Conservation (phyloP, 495 filamentous ascomycete species). For the Neurospora sp. region DNA sequence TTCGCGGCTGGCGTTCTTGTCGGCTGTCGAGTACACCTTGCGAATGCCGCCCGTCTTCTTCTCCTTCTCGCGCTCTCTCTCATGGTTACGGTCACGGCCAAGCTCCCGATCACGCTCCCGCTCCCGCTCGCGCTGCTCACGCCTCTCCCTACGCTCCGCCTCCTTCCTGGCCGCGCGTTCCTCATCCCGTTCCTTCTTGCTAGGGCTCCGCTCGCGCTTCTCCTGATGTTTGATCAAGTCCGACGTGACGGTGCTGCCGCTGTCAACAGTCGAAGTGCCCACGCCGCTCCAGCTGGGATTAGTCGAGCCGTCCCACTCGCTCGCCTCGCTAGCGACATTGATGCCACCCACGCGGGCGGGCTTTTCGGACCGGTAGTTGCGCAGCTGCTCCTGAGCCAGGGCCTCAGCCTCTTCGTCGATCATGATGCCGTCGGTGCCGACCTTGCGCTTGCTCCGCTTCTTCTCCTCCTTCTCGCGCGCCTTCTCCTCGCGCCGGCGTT, state of each 20-base stretch:
- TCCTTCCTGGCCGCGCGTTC: constrained; percentile 9
- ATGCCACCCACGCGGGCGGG: constrained; percentile 76
- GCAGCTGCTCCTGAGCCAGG: constrained; percentile 49
- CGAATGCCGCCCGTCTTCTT: constrained; percentile 34
- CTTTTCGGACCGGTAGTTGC: constrained; percentile 74
- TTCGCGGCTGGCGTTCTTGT: constrained; percentile 32
- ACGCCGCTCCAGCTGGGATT: constrained; percentile 35
- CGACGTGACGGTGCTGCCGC: constrained; percentile 45
- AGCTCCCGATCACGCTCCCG: neutral
- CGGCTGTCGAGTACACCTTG: constrained; percentile 45
- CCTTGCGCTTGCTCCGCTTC: constrained; percentile 32
- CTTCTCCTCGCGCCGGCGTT: constrained; percentile 34
- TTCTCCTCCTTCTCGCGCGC: constrained; percentile 34
- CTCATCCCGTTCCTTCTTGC: constrained; percentile 33
- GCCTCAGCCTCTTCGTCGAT: constrained; percentile 53
- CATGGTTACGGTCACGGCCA: neutral
- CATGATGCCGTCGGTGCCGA: constrained; percentile 32
- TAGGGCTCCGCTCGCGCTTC: constrained; percentile 40
- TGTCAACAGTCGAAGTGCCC: constrained; percentile 35
- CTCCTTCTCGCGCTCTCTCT: constrained; percentile 5
- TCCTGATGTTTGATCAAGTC: constrained; percentile 40
- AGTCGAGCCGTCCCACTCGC: constrained; percentile 54
- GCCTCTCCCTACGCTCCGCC: constrained; percentile 1
- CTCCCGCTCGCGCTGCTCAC: neutral
- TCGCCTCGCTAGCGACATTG: constrained; percentile 67